phyloP scores from a whole-genome alignment of 129 eudicot genomes.

The Smallanthus sonchifolius region DNA sequence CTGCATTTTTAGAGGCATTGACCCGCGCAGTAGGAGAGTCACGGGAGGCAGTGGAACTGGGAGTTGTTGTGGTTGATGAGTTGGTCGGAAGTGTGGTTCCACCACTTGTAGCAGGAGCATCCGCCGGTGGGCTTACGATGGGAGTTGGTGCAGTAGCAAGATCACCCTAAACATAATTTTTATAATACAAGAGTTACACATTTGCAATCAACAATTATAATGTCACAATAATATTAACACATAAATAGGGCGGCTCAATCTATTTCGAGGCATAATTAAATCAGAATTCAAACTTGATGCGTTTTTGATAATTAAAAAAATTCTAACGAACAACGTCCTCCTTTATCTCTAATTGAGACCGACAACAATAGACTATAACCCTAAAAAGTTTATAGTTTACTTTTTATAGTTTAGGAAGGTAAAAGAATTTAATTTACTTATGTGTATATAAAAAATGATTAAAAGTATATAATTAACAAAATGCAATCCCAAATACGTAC shows the following conservation, averaged over 20 bases:
- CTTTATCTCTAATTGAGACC: no score
- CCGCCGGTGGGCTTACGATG: constrained; percentile 18
- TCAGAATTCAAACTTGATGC: no score
- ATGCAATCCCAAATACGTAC: constrained; percentile 4
- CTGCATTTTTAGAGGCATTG: constrained; percentile 30
- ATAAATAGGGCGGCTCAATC: no score
- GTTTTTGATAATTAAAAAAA: no score
- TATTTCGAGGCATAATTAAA: no score
- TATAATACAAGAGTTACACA: background rate
- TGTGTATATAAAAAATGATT: no score
- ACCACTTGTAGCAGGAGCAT: constrained; percentile 19
- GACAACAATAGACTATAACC: no score
- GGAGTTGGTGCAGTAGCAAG: constrained; percentile 32
- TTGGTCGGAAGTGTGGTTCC: constrained; percentile 26
- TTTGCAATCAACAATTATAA: background rate
- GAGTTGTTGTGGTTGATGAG: constrained; percentile 25
- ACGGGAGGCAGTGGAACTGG: constrained; percentile 24
- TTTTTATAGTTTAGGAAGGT: no score
- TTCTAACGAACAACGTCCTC: no score
- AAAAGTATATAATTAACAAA: no score
- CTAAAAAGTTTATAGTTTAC: no score
- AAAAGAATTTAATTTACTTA: no score
- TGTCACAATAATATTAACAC: background rate
- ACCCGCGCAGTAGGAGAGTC: constrained; percentile 27
- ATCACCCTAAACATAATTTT: constrained; percentile 24